Percentiles rank a stretch among this genome's conserved stretches.
Conservation (phyloP, 768 basidiomycete species). For the Boletus reticuloceps region DNA sequence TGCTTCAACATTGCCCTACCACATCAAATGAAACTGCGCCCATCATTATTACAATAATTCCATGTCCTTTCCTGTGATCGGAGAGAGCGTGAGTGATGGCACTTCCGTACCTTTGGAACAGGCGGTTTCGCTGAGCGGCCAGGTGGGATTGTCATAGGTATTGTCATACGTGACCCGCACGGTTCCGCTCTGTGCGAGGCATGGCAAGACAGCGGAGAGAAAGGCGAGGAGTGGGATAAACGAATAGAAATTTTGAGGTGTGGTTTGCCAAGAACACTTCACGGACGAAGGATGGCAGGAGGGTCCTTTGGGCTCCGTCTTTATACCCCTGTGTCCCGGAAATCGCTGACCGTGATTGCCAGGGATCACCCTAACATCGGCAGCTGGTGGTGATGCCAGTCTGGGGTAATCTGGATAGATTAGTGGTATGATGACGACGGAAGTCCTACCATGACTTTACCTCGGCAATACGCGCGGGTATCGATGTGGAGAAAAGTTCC, state of each 20-base stretch:
- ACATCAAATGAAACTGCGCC: neutral
- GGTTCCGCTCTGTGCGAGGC: neutral
- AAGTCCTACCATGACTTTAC: neutral
- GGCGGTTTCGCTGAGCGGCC: slow-evolving; percentile 23
- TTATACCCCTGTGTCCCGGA: neutral
- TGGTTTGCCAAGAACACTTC: neutral
- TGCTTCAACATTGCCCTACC: neutral
- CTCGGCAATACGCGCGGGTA: neutral
- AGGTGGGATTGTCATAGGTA: neutral
- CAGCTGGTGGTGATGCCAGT: neutral
- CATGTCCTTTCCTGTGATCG: neutral
- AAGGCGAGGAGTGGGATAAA: neutral
- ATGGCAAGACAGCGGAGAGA: neutral
- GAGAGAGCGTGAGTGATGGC: neutral
- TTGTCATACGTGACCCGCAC: neutral
- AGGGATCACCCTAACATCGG: neutral
- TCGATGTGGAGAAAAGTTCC: neutral
- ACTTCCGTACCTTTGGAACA: neutral
- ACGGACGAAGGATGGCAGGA: neutral
- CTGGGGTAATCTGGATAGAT: neutral
- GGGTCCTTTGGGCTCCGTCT: neutral
- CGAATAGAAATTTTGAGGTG: neutral
- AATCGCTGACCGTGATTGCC: neutral
- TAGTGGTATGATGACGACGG: too few species aligned
- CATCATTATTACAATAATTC: neutral